Percentiles rank a stretch among this genome's conserved stretches.
Conservation (phyloP, 2,329 filamentous ascomycete genomes). For the Herpotrichia juniperi region DNA sequence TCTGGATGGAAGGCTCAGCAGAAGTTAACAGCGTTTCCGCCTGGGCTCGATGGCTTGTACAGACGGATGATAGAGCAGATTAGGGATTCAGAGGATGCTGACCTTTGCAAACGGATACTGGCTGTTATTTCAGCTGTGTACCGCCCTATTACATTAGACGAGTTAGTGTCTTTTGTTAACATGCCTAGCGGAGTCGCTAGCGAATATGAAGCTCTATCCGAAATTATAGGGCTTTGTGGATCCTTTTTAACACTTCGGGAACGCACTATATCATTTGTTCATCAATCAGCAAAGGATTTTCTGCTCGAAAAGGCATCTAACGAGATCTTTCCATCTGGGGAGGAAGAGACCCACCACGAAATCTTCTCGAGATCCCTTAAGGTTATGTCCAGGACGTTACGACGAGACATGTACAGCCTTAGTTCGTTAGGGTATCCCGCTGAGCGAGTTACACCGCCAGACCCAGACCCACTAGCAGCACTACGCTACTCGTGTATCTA, state of each 20-base stretch:
- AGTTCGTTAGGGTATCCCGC: slow-evolving; percentile 17
- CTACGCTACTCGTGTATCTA: slow-evolving; percentile 34
- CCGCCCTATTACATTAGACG: not conserved
- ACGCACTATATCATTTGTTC: slow-evolving; percentile 32
- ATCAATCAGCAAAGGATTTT: slow-evolving; percentile 53
- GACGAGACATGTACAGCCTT: slow-evolving; percentile 29
- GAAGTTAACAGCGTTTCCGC: not conserved
- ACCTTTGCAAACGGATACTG: not conserved
- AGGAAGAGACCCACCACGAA: slow-evolving; percentile 15
- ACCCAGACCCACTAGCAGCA: slow-evolving; percentile 27
- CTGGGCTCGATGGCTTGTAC: not conserved
- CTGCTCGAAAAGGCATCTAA: slow-evolving; percentile 26
- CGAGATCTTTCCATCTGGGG: slow-evolving; percentile 37
- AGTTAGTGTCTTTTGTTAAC: not conserved
- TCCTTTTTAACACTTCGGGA: not conserved
- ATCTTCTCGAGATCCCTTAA: slow-evolving; percentile 37
- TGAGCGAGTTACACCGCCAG: slow-evolving; percentile 22
- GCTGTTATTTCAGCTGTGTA: not conserved
- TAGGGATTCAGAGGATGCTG: not conserved
- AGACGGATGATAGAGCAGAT: not conserved
- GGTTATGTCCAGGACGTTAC: slow-evolving; percentile 19
- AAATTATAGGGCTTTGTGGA: not conserved
- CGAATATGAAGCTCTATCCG: not conserved
- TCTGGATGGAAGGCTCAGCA: not conserved
- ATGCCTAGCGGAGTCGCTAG: not conserved